A percentile compares a stretch with the other conserved stretches of the same genome.
phyloP scores from a whole-genome alignment of 495 filamentous ascomycete genomes.

The Podospora pseudoanserina region DNA sequence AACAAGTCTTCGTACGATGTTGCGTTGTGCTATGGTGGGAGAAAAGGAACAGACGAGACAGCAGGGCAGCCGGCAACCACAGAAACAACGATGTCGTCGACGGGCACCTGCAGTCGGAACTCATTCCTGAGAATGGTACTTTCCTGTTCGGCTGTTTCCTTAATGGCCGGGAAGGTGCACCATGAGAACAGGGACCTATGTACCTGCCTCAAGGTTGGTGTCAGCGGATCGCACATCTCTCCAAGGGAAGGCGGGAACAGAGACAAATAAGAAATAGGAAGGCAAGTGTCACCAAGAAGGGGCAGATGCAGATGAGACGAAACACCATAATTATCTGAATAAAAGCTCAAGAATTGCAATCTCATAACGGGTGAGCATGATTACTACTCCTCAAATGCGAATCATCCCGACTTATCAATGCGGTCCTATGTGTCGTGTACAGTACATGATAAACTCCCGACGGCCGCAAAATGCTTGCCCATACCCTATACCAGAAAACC shows the following conservation, averaged over 20 bases:
- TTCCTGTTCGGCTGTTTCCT: neutral
- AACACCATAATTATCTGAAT: neutral
- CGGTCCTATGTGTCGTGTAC: slow-evolving; percentile 33
- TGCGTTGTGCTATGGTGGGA: neutral
- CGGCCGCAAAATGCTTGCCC: slow-evolving; percentile 25
- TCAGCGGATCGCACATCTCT: neutral
- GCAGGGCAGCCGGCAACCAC: neutral
- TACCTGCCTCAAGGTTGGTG: neutral
- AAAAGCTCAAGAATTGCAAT: slow-evolving; percentile 6
- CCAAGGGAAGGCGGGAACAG: neutral
- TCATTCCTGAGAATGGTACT: neutral
- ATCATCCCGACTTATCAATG: slow-evolving; percentile 14
- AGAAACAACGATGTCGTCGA: neutral
- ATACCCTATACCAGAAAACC: slow-evolving; percentile 29
- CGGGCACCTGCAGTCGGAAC: neutral
- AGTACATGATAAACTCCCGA: slow-evolving; percentile 37
- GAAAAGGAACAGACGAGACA: neutral
- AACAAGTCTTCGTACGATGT: neutral
- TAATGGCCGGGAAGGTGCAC: neutral
- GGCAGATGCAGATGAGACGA: neutral
- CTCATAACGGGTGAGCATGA: slow-evolving; percentile 11
- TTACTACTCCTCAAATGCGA: slow-evolving; percentile 24
- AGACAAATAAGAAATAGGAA: neutral
- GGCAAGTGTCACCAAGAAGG: neutral
- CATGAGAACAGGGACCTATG: neutral